Base-by-base conservation (phyloP, 2,329 filamentous ascomycete species). In the Aspergillus ochraceoroseus region DNA sequence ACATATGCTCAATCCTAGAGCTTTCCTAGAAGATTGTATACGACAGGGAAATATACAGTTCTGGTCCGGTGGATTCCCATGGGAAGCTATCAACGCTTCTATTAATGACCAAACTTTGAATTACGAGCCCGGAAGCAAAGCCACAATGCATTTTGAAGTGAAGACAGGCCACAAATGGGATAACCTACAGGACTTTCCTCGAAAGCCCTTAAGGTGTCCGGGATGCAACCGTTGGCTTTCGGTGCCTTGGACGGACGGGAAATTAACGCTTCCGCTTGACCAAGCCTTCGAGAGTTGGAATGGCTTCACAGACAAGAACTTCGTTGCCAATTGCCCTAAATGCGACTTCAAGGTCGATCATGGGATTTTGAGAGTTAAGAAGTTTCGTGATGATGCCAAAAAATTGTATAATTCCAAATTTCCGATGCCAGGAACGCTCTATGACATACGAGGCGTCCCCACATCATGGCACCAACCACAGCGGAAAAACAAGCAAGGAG, bases 1-100 rank as follows among this genome's bases (percentile, higher is more conserved):
- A 0, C 85, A 86, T 55, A 82, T 86, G 77, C 75, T 90, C 2
- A 89, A 88, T 51, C 85, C 85, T 0, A 71, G 82, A 27, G 70
- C 68, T n/a, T 89, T 81, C 56, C 73, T 87, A 3, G 83, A 89
- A 54, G 85, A 90, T 57, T 80, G 79, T 54, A 67, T 87, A 40
- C 73, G 83, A 5, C 63, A 70, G 18, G 77, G 76, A 0, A 68
- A 70, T 41, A 66, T 74, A 18, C 59, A 76, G 2, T 52, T 74
- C 3, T 88, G 83, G 81, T 65, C 68, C 1, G 70, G 72, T 0
- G 76, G 77, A 0, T 71, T 90, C 47, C 85, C 85, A 0, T 89
- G 83, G 83, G 54, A 70, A 9, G 58, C 72, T 0, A 65, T 85
- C 30, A 72, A 79, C 40, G 52, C 64, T 1, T 74, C 70, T 22